Percentiles rank a stretch among this genome's conserved stretches.
Evolutionary conservation across 768 basidiomycete genomes (phyloP).

Genomic region (Arthromyces matolae): DNA sequence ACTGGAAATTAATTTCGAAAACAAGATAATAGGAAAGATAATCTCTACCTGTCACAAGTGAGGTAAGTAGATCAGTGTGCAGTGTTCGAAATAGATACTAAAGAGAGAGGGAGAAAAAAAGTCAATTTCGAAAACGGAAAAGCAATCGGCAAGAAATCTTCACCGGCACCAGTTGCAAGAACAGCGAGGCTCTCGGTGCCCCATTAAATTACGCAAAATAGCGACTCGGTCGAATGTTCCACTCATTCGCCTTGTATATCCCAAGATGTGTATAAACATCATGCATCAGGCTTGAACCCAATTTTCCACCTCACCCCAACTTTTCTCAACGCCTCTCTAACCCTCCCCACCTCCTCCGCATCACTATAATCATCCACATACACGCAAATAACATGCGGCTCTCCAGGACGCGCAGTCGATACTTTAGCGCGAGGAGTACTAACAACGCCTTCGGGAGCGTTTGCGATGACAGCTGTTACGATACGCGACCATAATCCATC

Average conservation of each 20-base stretch:
- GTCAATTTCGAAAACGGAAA: too few relatives aligned
- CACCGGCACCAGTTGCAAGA: too few relatives aligned
- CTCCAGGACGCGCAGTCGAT: slow-evolving; percentile 26
- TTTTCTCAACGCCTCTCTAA: slow-evolving; percentile 31
- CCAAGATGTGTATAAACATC: slow-evolving; percentile 37
- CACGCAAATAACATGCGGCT: slow-evolving; percentile 35
- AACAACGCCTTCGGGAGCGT: slow-evolving; percentile 9
- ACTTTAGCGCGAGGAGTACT: slow-evolving; percentile 36
- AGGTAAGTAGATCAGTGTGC: too few relatives aligned
- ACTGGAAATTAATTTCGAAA: too few relatives aligned
- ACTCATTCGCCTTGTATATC: slow-evolving; percentile 35
- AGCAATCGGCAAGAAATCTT: too few relatives aligned
- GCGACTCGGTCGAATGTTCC: slow-evolving; percentile 32
- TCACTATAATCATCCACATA: slow-evolving; percentile 29
- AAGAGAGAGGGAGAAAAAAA: too few relatives aligned
- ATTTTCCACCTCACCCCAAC: slow-evolving; percentile 34
- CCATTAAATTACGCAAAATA: slow-evolving; percentile 20
- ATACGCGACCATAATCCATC: slow-evolving; percentile 35
- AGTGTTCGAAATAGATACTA: too few relatives aligned
- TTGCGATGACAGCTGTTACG: slow-evolving; percentile 18
- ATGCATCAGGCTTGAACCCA: slow-evolving; percentile 37
- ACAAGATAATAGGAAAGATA: too few relatives aligned
- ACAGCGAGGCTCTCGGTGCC: too few relatives aligned
- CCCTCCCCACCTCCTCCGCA: slow-evolving; percentile 23
- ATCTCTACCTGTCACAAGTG: too few relatives aligned